Evolutionary conservation across 2,329 filamentous ascomycete species (phyloP).

Genomic region (Claviceps spartinae): DNA sequence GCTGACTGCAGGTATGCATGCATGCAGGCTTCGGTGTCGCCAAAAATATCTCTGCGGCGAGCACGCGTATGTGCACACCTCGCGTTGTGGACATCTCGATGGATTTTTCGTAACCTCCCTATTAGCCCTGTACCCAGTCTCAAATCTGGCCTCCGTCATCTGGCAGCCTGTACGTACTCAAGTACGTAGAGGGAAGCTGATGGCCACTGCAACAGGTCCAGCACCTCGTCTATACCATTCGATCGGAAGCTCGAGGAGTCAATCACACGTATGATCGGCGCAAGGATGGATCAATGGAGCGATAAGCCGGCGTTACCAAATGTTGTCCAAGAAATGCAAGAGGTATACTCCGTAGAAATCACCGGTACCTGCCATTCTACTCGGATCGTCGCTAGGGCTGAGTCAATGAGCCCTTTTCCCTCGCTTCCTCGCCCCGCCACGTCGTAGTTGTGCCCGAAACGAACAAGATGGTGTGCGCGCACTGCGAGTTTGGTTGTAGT

Average conservation of each 20-base stretch:
- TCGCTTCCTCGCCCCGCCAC: neutral
- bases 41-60: neutral
- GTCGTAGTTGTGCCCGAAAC: slow-evolving; percentile 1
- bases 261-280: neutral
- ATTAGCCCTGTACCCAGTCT: neutral
- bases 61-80: neutral
- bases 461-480: slow-evolving; percentile 1
- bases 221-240: neutral
- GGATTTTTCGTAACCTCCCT: neutral
- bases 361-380: neutral
- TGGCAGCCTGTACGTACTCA: neutral
- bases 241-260: neutral
- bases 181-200: neutral
- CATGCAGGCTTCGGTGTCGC: neutral
- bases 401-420: neutral
- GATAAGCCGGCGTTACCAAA: slow-evolving; percentile 1
- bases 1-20: slow-evolving; percentile 1
- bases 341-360: neutral
- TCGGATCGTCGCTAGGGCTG: neutral
- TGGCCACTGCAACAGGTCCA: neutral
- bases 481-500: neutral
- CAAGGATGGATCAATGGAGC: slow-evolving; percentile 1
- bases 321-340: neutral
- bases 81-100: neutral
- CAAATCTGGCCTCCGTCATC: neutral